These are phyloP conservation scores for Micractinium sp. DNA, from an alignment of 139 green algal species.

Conservation along the genomic window DNA sequence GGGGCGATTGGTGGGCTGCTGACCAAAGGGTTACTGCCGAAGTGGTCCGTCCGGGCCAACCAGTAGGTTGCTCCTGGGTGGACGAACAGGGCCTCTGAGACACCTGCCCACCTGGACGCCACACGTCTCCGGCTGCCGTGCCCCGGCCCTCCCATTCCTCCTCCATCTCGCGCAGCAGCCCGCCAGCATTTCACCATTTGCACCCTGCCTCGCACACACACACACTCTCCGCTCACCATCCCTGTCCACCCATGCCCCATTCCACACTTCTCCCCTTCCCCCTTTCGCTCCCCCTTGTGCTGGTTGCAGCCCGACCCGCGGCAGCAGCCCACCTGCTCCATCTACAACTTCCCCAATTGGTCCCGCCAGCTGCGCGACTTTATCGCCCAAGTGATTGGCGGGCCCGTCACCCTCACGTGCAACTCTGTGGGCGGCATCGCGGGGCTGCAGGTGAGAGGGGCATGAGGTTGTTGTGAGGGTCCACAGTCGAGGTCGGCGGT, in stretches of 20 bases:
- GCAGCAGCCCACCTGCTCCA: conserved; percentile 49
- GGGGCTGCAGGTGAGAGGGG: conserved; percentile 57
- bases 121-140: too few species aligned
- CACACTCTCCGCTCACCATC: background rate
- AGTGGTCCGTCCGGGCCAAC: too few species aligned
- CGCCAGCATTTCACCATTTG: too few species aligned
- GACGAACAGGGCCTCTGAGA: too few species aligned
- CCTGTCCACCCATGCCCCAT: background rate
- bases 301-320: conserved; percentile 68
- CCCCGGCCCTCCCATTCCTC: background rate
- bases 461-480: background rate
- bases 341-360: conserved; percentile 85
- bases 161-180: too few species aligned
- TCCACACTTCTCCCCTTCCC: background rate
- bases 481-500: too few species aligned
- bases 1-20: too few species aligned
- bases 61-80: too few species aligned
- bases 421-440: conserved; percentile 90
- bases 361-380: conserved; percentile 86
- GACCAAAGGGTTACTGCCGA: too few species aligned
- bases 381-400: conserved; percentile 59
- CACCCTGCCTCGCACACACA: too few species aligned
- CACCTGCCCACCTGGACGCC: too few species aligned
- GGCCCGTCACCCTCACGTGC: conserved; percentile 75
- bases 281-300: conserved; percentile 50